These are phyloP conservation scores for Daldinia loculata DNA, from an alignment of 495 filamentous ascomycete genomes.

Conservation along the genomic window DNA sequence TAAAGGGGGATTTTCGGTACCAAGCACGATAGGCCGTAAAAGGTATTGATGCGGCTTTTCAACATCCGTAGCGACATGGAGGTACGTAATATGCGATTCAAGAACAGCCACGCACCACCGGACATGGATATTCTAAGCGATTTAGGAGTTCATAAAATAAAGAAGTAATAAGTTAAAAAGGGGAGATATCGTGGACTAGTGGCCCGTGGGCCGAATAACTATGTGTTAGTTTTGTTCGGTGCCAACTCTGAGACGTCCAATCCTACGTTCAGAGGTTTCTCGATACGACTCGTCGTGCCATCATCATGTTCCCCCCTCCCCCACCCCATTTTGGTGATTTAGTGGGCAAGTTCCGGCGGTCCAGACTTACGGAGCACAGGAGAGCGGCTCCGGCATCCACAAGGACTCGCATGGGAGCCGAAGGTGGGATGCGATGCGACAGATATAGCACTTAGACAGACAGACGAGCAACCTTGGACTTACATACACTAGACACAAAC, in stretches of 20 bases:
- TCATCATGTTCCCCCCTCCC: background rate
- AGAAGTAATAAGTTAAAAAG: background rate
- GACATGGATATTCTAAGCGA: constrained; percentile 22
- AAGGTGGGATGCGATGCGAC: constrained; percentile 30
- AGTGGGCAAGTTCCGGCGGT: constrained; percentile 15
- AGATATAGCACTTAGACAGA: constrained; percentile 4
- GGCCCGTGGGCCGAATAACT: constrained; percentile 28
- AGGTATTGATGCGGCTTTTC: constrained; percentile 37
- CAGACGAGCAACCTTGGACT: background rate
- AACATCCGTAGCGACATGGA: constrained; percentile 30
- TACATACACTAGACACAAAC: background rate
- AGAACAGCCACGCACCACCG: constrained; percentile 15
- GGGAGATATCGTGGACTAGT: constrained; percentile 30
- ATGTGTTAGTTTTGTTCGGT: constrained; percentile 13
- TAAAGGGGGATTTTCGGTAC: constrained; percentile 14
- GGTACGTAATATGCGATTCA: constrained; percentile 27
- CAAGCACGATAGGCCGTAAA: constrained; percentile 3
- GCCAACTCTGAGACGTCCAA: constrained; percentile 34
- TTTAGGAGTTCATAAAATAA: constrained; percentile 22
- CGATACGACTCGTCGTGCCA: constrained; percentile 37
- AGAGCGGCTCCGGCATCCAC: constrained; percentile 38
- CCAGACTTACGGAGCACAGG: constrained; percentile 36
- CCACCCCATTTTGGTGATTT: no score
- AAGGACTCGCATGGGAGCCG: constrained; percentile 26
- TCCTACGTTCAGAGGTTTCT: constrained; percentile 35